A percentile compares a stretch with the other conserved stretches of the same genome.
Evolutionary conservation across 805 yeast species (phyloP).

Genomic region (Schwanniomyces polymorphus): DNA sequence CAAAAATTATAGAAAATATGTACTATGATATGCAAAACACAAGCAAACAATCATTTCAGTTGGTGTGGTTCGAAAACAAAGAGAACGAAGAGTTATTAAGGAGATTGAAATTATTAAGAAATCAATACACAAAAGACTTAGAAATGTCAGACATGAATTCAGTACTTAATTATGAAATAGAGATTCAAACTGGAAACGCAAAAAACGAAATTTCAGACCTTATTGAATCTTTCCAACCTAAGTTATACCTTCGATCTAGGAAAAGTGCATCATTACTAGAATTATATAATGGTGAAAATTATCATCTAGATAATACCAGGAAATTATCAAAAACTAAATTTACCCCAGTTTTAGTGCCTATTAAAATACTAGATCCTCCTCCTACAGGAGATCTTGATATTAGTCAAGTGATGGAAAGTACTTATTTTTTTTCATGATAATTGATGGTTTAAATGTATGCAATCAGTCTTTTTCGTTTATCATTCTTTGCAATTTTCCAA

Average conservation of each 20-base stretch:
- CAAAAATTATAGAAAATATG: constrained; percentile 23
- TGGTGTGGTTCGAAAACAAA: constrained; percentile 28
- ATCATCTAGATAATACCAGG: not conserved
- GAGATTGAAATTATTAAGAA: constrained; percentile 5
- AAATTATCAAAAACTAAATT: constrained; percentile 5
- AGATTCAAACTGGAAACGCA: constrained; percentile 2
- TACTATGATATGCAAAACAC: constrained; percentile 24
- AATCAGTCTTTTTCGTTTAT: constrained; percentile 35
- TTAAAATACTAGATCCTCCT: constrained; percentile 27
- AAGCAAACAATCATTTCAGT: constrained; percentile 24
- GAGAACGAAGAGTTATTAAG: constrained; percentile 10
- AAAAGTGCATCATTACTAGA: constrained; percentile 1
- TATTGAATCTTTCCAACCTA: constrained; percentile 20
- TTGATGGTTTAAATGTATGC: constrained; percentile 1
- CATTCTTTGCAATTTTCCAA: constrained; percentile 57
- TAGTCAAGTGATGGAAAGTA: constrained; percentile 28
- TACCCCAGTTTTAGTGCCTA: constrained; percentile 31
- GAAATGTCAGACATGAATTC: constrained; percentile 3
- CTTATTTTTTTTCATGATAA: constrained; percentile 34
- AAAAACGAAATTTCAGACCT: constrained; percentile 7
- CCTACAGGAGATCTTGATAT: constrained; percentile 33
- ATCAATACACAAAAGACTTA: constrained; percentile 2
- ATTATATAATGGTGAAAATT: constrained; percentile 3
- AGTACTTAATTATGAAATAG: constrained; percentile 13
- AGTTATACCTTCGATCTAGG: constrained; percentile 14